These are phyloP conservation scores for Hymenoscyphus scutula DNA, from an alignment of 2,329 filamentous ascomycete species.

Conservation along the genomic window DNA sequence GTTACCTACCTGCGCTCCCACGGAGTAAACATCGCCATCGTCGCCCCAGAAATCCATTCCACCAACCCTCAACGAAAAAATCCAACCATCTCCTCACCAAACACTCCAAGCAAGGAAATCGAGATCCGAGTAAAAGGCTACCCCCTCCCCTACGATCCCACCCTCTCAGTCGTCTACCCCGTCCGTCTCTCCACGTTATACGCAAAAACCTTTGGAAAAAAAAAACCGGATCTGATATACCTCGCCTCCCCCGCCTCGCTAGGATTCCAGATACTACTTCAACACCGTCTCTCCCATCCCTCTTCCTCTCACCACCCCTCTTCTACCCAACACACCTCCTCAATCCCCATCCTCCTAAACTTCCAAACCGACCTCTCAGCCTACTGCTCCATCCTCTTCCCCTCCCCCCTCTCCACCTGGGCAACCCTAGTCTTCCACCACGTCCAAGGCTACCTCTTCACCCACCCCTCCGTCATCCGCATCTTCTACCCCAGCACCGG, in stretches of 20 bases:
- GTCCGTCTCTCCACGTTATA: slow-evolving; percentile 63
- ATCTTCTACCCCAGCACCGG: slow-evolving; percentile 68
- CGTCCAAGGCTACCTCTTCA: slow-evolving; percentile 67
- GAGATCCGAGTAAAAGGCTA: slow-evolving; percentile 63
- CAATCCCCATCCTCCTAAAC: no score
- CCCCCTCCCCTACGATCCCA: slow-evolving; percentile 68
- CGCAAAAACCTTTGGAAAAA: slow-evolving; percentile 54
- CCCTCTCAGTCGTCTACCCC: slow-evolving; percentile 67
- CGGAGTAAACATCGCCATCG: slow-evolving; percentile 63
- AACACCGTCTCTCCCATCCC: no score
- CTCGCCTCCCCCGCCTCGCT: slow-evolving; percentile 67
- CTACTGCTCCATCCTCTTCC: slow-evolving; percentile 69
- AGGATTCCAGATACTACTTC: slow-evolving; percentile 70
- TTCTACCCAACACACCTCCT: slow-evolving; percentile 58
- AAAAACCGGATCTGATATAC: slow-evolving; percentile 67
- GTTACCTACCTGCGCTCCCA: slow-evolving; percentile 65
- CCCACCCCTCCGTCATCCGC: slow-evolving; percentile 57
- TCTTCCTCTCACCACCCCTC: slow-evolving; percentile 50
- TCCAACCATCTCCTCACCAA: not conserved
- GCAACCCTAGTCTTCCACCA: slow-evolving; percentile 60
- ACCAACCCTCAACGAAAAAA: slow-evolving; percentile 12
- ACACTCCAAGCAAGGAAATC: slow-evolving; percentile 34
- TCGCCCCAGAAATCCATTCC: slow-evolving; percentile 60
- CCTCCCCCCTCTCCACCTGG: slow-evolving; percentile 56
- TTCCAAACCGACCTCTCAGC: slow-evolving; percentile 71